A percentile compares a stretch with the other conserved stretches of the same genome.
phyloP scores from a whole-genome alignment of 108 stramenopile genomes.

The Epipyxis sp. region DNA sequence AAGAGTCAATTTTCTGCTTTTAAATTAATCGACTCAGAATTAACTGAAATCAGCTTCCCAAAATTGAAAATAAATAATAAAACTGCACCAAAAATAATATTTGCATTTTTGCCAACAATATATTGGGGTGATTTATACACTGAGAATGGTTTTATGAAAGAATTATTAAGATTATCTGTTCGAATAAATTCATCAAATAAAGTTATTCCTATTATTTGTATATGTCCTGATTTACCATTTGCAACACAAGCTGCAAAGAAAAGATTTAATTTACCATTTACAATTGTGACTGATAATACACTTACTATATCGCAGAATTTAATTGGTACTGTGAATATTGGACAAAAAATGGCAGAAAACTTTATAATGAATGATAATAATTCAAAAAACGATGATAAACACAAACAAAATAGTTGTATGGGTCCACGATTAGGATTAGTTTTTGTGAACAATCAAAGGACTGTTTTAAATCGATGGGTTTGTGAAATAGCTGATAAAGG shows the following conservation, averaged over 20 bases:
- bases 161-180: not conserved
- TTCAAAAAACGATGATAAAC: too few relatives aligned
- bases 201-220: not conserved
- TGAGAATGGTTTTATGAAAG: constrained; percentile 5
- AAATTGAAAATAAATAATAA: too few relatives aligned
- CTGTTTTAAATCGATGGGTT: too few relatives aligned
- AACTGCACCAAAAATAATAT: not conserved
- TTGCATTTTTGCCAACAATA: not conserved
- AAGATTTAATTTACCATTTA: not conserved
- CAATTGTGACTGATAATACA: not conserved
- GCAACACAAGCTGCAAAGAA: not conserved
- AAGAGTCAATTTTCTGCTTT: not conserved
- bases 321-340: too few relatives aligned
- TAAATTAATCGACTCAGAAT: not conserved
- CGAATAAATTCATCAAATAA: not conserved
- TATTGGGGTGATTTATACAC: not conserved
- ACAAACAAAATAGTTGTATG: too few relatives aligned
- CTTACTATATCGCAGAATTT: not conserved
- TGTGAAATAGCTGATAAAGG: too few relatives aligned
- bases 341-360: too few relatives aligned
- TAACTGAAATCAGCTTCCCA: not conserved
- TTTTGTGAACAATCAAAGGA: too few relatives aligned
- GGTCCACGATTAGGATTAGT: too few relatives aligned
- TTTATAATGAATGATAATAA: too few relatives aligned
- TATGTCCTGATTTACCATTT: not conserved